Evolutionary conservation across 1,284 basidiomycete species (phyloP).

Genomic region (Rhodotorula mucilaginosa): DNA sequence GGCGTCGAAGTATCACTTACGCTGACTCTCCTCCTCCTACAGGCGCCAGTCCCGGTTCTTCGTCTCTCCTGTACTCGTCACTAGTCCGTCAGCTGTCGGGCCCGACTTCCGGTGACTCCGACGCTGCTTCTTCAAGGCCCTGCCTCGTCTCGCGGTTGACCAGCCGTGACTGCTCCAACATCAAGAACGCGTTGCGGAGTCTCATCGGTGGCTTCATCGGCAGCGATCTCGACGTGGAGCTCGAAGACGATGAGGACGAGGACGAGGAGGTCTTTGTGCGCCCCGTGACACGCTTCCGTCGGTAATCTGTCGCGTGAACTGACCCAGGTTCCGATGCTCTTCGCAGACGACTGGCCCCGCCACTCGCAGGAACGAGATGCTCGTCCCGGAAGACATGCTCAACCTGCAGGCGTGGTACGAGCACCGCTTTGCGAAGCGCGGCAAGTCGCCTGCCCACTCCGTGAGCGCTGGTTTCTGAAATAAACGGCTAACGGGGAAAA

Average conservation of each 20-base stretch:
- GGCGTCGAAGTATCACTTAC: background rate
- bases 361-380: conserved; percentile 22
- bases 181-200: conserved; percentile 34
- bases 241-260: conserved; percentile 30
- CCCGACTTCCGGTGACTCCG: background rate
- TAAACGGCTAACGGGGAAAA: background rate
- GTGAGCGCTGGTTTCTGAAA: background rate
- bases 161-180: conserved; percentile 33
- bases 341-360: background rate
- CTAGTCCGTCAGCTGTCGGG: conserved; percentile 24
- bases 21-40: background rate
- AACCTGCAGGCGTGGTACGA: conserved; percentile 37
- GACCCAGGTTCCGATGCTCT: too few relatives aligned
- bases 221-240: conserved; percentile 9
- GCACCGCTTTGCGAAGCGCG: conserved; percentile 15
- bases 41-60: conserved; percentile 37
- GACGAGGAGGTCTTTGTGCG: conserved; percentile 11
- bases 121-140: background rate
- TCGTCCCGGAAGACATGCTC: conserved; percentile 34
- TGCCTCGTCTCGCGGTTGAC: conserved; percentile 32
- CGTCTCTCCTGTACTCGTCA: conserved; percentile 32
- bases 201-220: conserved; percentile 36
- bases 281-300: background rate
- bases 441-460: background rate
- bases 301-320: background rate